These are phyloP conservation scores for Rickenella mellea DNA, from an alignment of 768 basidiomycete species.

Conservation along the genomic window DNA sequence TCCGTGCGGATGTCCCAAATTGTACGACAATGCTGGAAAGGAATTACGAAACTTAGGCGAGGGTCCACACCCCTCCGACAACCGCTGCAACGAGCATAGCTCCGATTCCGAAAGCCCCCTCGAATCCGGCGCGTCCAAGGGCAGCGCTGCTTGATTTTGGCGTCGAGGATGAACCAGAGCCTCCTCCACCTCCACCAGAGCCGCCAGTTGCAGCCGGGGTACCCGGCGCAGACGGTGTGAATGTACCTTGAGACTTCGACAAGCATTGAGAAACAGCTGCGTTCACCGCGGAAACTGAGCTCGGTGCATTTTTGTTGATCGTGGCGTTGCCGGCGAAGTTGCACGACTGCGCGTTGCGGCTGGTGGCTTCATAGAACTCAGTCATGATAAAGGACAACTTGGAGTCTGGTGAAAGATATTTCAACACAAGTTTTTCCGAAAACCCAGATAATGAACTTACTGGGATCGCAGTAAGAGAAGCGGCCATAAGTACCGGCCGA, in stretches of 20 bases:
- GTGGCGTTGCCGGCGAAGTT: constrained; percentile 82
- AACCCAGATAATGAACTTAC: constrained; percentile 30
- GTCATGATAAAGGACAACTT: constrained; percentile 81
- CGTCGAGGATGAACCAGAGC: constrained; percentile 13
- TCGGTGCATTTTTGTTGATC: constrained; percentile 46
- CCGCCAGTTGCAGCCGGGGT: constrained; percentile 9
- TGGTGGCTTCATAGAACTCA: constrained; percentile 59
- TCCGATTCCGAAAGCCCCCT: constrained; percentile 24
- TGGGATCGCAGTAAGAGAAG: constrained; percentile 71
- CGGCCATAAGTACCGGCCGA: constrained; percentile 66
- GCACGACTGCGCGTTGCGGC: constrained; percentile 53
- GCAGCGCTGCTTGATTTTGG: constrained; percentile 14
- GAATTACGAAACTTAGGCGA: constrained; percentile 19
- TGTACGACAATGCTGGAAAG: neutral
- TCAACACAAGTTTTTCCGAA: constrained; percentile 3
- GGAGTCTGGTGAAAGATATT: constrained; percentile 35
- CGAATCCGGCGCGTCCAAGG: constrained; percentile 16
- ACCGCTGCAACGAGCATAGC: constrained; percentile 25
- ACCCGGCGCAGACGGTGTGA: constrained; percentile 45
- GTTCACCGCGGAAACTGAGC: constrained; percentile 36
- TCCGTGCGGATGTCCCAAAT: too few species aligned
- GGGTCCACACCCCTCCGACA: constrained; percentile 33
- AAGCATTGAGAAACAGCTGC: constrained; percentile 61
- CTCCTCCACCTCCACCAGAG: constrained; percentile 16
- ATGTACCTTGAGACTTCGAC: constrained; percentile 50